Evolutionary conservation across 345 rosid genomes (phyloP).

Genomic region (Hirschfeldia incana): DNA sequence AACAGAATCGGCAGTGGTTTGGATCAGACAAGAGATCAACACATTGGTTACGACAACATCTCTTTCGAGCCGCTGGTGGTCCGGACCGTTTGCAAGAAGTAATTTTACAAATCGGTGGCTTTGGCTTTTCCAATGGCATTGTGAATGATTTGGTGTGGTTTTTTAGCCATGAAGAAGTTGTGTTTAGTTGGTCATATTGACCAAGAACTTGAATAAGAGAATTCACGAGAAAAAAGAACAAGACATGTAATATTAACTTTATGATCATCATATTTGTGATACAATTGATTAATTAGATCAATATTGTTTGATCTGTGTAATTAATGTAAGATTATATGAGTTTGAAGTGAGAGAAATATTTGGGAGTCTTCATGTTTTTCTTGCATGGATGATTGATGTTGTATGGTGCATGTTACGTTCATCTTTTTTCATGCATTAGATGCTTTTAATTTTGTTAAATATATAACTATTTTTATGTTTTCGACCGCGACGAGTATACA

Average conservation of each 20-base stretch:
- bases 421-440: constrained; percentile 11
- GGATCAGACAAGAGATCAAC: constrained; percentile 37
- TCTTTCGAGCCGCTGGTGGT: constrained; percentile 34
- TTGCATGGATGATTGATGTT: constrained; percentile 28
- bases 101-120: constrained; percentile 27
- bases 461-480: background rate
- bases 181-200: constrained; percentile 18
- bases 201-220: constrained; percentile 19
- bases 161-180: constrained; percentile 34
- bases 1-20: constrained; percentile 39
- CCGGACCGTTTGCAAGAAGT: constrained; percentile 25
- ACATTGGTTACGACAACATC: constrained; percentile 39
- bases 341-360: constrained; percentile 13
- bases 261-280: constrained; percentile 14
- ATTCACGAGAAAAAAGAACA: constrained; percentile 16
- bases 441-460: background rate
- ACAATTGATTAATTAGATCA: no score
- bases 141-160: constrained; percentile 6
- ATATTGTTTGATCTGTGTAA: background rate
- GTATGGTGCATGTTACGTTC: constrained; percentile 35
- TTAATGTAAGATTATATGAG: constrained; percentile 5
- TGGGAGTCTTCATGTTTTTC: constrained; percentile 34
- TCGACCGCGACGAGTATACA: constrained; percentile 22
- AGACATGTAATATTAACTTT: constrained; percentile 2
- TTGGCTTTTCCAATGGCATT: constrained; percentile 12